Evolutionary conservation across 2,329 filamentous ascomycete species (phyloP), one percentile per base, ranked within the genome.

Genomic region (Stromatinia cepivora): DNA sequence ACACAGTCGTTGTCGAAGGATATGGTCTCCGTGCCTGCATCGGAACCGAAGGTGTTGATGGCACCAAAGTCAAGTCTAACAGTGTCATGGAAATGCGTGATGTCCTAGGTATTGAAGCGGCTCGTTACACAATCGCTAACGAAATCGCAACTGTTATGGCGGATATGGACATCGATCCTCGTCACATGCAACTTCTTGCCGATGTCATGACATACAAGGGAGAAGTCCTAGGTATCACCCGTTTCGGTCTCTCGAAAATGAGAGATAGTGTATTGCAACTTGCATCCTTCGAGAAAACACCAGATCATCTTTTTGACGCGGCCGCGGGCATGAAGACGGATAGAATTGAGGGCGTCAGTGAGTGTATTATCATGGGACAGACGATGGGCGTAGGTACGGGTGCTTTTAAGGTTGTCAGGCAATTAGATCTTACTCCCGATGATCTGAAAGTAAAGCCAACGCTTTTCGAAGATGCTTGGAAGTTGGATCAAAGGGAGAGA

Each of bases 141-240:
- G 95, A 99, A 82, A 98, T 99, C 76, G 86, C 85, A 66, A 85
- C 86, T 66, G 95, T 98, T 78, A 99, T 98, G 94, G 88, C 88
- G 48, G 89, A 90, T 79, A 97, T 99, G 93, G 89, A 88, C 80
- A 98, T 99, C 76, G 95, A 99, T 81, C 94, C 94, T 57, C 92
- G 95, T 69, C 95, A 99, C 82, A 98, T 99, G 93, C 91, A 97
- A 79, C 86, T 99, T 25, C 87, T 99, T 1, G 94, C 95, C 15
- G 95, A 99, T 77, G 94, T 97, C 67, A 99, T 99, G 95, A 98
- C 95, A 0, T 98, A 94, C 85, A 98, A 97, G 83, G 95, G 95
- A 64, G 94, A 98, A 75, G 92, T 99, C 0, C 86, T 97, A 25
- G 95, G 95, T 65, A 99, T 99, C 78, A 99, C 95, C 3, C 90